Evolutionary conservation across 768 basidiomycete species (phyloP), one percentile per base, ranked within the genome.

Genomic region (Neoboletus brunneissimus): DNA sequence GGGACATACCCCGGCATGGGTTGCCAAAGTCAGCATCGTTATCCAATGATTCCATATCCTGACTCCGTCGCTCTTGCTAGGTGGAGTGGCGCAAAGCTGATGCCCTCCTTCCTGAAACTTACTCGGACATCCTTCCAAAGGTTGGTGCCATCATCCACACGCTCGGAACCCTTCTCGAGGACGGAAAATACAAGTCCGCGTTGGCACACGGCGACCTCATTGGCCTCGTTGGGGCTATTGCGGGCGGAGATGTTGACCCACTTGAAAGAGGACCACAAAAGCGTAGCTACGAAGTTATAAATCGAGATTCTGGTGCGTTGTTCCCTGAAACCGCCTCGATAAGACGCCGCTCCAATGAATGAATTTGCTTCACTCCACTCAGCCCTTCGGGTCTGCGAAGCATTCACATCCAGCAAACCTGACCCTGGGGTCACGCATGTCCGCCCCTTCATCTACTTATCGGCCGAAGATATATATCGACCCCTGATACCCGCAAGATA

Each of bases 371-470:
- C 54, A 55, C 54, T n/a, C 55, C 37, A 55, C 45, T 56, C 59
- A 88, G 92, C 87, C 27, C 71, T 91, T 51, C 79, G 81, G 37
- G 89, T 94, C 42, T 89, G 93, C 65, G 83, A 90, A 66, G 83
- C 90, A 7, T 91, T 89, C 67, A 62, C 89, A 22, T 72, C 77
- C 25, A 82, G 83, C 15, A 63, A 71, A 16, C 67, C 76, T 42
- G 66, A 67, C 52, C 65, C 68, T 62, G 61, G 57, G 53, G 51
- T 59, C 62, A 53, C 68, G 51, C 65, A 59, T 56, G 58, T 63
- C 54, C 81, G 86, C 52, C 82, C 87, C n/a, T 98, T 99, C 72
- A 81, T 98, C 40, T 98, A 91, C 74, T 79, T 99, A 54, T 99
- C 97, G 48, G 97, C 97, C 7, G 96, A 96, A 67, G 70, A 72